Conservation (phyloP, 228 moss, liverwort and hornwort genomes). For the Sphagnum fallax region DNA sequence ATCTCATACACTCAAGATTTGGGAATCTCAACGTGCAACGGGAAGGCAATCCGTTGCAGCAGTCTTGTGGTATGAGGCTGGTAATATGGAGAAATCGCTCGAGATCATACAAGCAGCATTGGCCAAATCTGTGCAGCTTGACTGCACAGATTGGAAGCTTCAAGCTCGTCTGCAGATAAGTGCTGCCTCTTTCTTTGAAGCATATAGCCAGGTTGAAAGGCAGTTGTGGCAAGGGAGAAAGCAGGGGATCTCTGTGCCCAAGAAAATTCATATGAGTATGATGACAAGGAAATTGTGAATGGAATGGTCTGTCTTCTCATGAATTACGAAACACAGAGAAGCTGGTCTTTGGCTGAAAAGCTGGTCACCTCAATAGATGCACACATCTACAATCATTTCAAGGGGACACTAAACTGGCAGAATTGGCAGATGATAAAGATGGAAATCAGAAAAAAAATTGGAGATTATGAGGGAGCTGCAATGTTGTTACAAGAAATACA, state of each 20-base stretch:
- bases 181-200: neutral
- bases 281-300: neutral
- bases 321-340: neutral
- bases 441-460: too few species aligned
- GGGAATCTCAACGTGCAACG: too few species aligned
- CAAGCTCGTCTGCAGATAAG: neutral
- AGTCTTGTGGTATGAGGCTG: neutral
- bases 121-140: neutral
- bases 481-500: too few species aligned
- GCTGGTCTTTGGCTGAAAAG: neutral
- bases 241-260: neutral
- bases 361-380: neutral
- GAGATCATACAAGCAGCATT: neutral
- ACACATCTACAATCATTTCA: too few species aligned
- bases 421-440: too few species aligned
- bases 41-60: neutral
- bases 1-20: too few species aligned
- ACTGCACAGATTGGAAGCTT: neutral
- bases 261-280: neutral
- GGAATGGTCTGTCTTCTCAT: neutral
- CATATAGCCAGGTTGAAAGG: neutral
- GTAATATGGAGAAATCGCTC: neutral
- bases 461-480: too few species aligned
- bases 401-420: too few species aligned
- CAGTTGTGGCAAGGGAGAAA: neutral